These are phyloP conservation scores for Cercophora scortea DNA, from an alignment of 495 filamentous ascomycete species.

Conservation along the genomic window DNA sequence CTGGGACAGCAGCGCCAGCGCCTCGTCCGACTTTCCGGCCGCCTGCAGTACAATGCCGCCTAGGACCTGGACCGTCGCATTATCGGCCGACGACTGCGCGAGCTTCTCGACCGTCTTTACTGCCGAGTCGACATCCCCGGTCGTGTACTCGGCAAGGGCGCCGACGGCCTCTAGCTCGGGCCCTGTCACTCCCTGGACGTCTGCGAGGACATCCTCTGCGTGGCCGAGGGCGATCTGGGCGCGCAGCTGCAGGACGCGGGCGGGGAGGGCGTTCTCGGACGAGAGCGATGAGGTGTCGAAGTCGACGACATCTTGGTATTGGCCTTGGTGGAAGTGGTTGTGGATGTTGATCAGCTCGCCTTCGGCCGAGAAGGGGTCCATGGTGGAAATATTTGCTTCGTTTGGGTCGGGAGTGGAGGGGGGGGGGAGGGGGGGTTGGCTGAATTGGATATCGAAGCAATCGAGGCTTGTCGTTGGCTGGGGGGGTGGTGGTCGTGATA, in stretches of 20 bases:
- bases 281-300: constrained; percentile 72
- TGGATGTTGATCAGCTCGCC: constrained; percentile 94
- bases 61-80: constrained; percentile 72
- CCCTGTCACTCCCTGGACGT: constrained; percentile 54
- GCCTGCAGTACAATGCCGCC: constrained; percentile 70
- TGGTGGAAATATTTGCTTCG: constrained; percentile 5
- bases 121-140: constrained; percentile 54
- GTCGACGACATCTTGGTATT: constrained; percentile 75
- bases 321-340: constrained; percentile 89
- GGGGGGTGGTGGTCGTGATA: no score
- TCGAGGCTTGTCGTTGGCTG: no score
- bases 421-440: not conserved
- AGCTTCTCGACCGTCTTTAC: constrained; percentile 57
- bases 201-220: constrained; percentile 59
- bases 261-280: constrained; percentile 64
- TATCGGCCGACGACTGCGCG: constrained; percentile 56
- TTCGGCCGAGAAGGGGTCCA: constrained; percentile 88
- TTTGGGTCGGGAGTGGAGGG: not conserved
- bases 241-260: constrained; percentile 73
- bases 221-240: constrained; percentile 76
- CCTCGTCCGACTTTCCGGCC: constrained; percentile 74
- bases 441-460: not conserved
- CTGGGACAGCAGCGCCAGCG: constrained; percentile 64
- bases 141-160: constrained; percentile 62
- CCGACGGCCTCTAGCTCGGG: constrained; percentile 74